Evolutionary conservation across 768 basidiomycete genomes (phyloP).

Genomic region (Sarcodon aspratus): DNA sequence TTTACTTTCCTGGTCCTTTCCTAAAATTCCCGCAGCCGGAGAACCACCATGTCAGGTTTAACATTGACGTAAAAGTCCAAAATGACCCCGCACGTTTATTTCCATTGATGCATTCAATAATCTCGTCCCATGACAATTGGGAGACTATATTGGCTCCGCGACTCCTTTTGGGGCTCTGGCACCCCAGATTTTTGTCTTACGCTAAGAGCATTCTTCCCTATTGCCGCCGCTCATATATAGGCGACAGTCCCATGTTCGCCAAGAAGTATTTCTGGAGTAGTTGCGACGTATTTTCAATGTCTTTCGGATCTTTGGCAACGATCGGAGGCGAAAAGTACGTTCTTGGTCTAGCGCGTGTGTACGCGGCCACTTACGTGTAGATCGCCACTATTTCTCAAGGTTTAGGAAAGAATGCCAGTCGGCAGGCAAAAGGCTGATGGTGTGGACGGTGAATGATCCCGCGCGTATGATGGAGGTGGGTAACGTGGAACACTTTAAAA

Average conservation of each 20-base stretch:
- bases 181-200: constrained; percentile 72
- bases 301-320: constrained; percentile 56
- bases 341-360: not conserved
- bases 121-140: constrained; percentile 55
- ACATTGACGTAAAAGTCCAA: constrained; percentile 88
- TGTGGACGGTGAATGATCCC: constrained; percentile 91
- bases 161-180: constrained; percentile 76
- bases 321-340: constrained; percentile 54
- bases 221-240: constrained; percentile 76
- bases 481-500: constrained; percentile 1
- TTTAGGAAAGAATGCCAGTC: constrained; percentile 69
- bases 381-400: constrained; percentile 22
- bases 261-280: constrained; percentile 80
- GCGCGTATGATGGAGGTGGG: constrained; percentile 82
- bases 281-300: constrained; percentile 77
- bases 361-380: not conserved
- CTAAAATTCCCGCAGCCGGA: constrained; percentile 35
- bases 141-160: constrained; percentile 67
- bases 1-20: constrained; percentile 2
- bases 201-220: constrained; percentile 72
- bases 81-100: constrained; percentile 82
- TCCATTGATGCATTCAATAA: constrained; percentile 54
- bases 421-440: constrained; percentile 77
- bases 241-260: constrained; percentile 56
- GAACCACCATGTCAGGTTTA: constrained; percentile 60